Base-by-base conservation (phyloP, 164 flowering plant species). In the Annona cherimola region DNA sequence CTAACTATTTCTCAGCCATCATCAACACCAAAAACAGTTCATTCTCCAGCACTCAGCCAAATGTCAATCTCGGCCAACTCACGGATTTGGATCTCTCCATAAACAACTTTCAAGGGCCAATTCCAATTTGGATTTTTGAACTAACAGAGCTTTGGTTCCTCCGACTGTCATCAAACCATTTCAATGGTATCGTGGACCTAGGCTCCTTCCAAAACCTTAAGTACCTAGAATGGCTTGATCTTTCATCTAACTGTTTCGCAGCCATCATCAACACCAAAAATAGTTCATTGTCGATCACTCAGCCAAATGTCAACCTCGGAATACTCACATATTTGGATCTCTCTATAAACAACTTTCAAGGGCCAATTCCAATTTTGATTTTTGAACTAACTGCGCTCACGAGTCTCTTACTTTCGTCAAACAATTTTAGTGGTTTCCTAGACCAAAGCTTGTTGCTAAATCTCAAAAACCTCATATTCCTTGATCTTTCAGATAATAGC, bases 301-400 rank as follows among this genome's bases (percentile, higher is more conserved):
- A 0, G 18, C 41, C 2, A 12, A 8, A 39, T 42, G 6, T 39
- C 11, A 16, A 16, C n/a, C n/a, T n/a, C n/a, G n/a, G n/a, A 18
- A 63, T 5, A 39, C 40, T 39, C 45, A 40, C 16, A 63, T 14
- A 39, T 69, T 16, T 88, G 70, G 92, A 88, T 50, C 44, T 88
- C 1, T 84, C 88, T 3, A 7, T 1, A 11, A 88, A 88, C 72
- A n/a, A 18, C 0, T 76, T 87, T 61, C 77, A 42, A 42, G 86
- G 88, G 59, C 14, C 72, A 45, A 69, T 87, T 45, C 67, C 67
- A 1, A 39, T 2, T n/a, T 40, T 5, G 2, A 11, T 63, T n/a
- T 63, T 63, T 39, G 42, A 40, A 63, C 67, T 63, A 5, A 1
- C 6, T 4, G 2, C 39, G 42, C 67, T 63, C 9, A 11, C 0